phyloP scores from a whole-genome alignment of 83 land plant genomes.

The Picea mariana region DNA sequence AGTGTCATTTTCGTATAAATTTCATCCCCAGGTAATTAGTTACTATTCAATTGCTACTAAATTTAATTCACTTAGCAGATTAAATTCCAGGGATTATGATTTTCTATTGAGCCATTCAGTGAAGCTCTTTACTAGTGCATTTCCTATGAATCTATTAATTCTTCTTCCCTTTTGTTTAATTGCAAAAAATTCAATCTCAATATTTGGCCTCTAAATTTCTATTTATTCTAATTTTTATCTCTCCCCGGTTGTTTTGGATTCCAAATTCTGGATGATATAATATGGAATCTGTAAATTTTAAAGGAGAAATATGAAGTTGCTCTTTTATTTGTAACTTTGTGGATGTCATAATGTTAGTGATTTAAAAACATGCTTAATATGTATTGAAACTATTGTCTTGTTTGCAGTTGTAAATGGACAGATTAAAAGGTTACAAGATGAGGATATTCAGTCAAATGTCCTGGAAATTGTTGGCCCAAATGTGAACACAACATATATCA shows the following conservation, averaged over 20 bases:
- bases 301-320: not conserved
- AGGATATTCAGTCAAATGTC: conserved; percentile 95
- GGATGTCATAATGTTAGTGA: not conserved
- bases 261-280: not conserved
- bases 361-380: not conserved
- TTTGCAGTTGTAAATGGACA: conserved; percentile 90
- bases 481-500: conserved; percentile 86
- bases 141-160: no score
- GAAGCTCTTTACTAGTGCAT: no score
- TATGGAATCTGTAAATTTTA: not conserved
- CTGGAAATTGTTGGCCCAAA: conserved; percentile 92
- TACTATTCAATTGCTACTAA: no score
- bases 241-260: not conserved
- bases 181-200: no score
- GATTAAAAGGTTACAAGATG: conserved; percentile 83
- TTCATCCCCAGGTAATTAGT: no score
- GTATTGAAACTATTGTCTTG: conserved; percentile 2
- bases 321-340: not conserved
- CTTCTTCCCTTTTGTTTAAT: no score
- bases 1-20: no score
- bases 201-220: no score
- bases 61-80: no score
- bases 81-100: no score
- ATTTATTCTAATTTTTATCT: no score
- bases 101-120: no score